phyloP scores from a whole-genome alignment of 345 rosid species.

The Eucalyptus leucophloia region DNA sequence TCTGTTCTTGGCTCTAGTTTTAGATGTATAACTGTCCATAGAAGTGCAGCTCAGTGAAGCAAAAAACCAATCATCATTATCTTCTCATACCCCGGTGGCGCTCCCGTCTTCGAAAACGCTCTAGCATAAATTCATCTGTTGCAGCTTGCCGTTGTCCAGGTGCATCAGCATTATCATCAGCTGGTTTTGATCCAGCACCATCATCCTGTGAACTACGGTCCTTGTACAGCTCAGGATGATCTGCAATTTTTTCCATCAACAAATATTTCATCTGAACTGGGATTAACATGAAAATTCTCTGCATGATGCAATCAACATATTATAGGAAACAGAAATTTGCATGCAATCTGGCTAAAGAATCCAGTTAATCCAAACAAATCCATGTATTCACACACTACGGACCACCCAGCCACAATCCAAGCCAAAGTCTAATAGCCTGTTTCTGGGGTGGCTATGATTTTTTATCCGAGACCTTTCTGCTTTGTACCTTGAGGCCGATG shows the following conservation, averaged over 20 bases:
- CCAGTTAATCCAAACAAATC: background rate
- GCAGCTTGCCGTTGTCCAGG: constrained; percentile 88
- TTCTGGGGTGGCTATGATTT: background rate
- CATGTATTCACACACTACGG: background rate
- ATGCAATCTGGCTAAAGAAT: background rate
- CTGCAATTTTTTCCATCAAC: constrained; percentile 20
- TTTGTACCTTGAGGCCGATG: background rate
- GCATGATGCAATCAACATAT: background rate
- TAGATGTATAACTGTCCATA: background rate
- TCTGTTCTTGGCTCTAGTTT: background rate
- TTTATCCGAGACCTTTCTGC: background rate
- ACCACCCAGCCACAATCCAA: background rate
- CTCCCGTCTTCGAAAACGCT: constrained; percentile 92
- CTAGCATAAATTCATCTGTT: constrained; percentile 83
- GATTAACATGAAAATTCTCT: background rate
- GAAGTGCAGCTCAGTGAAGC: background rate
- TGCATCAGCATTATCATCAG: constrained; percentile 34
- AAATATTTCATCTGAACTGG: background rate
- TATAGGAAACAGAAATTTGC: background rate
- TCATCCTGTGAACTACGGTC: constrained; percentile 32
- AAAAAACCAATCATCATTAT: constrained; percentile 15
- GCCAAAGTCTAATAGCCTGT: background rate
- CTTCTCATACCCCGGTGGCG: constrained; percentile 90
- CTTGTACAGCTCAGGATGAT: constrained; percentile 94
- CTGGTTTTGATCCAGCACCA: constrained; percentile 42